Base-by-base conservation (phyloP, 208 protist genomes). In the Acanthamoeba castellanii region DNA sequence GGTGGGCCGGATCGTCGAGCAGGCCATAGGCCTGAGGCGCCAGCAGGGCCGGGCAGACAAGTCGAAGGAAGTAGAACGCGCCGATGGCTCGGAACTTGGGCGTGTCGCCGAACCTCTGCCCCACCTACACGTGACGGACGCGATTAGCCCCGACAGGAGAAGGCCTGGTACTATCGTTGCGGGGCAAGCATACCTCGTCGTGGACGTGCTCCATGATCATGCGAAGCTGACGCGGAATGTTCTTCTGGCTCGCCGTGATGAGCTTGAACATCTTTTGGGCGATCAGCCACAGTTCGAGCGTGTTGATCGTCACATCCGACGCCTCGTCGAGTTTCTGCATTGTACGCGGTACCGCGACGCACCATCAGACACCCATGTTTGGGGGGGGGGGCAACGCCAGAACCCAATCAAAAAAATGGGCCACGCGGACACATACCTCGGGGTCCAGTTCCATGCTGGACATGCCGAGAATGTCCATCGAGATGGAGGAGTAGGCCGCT, bases 191-290 rank as follows among this genome's bases (percentile, higher is more conserved):
- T 27, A 92, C 87, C 64, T 92, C 87, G 1, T 92, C 37, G 37
- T 92, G 32, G 32, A 92, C 37, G 59, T 76, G 87, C 32, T 30
- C 37, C 6, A 92, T 45, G 59, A 92, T 42, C 61, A 55, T 27
- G 6, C 61, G 57, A 8, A 92, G 57, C n/a, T 92, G 37, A 20
- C 42, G 57, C 32, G 87, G 87, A 4, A 92, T 47, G 55, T 32
- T 70, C 32, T 50, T 27, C 34, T 92, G 16, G 64, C 61, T 78
- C 37, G 13, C 42, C 27, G 34, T 76, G 87, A 92, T 92, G 37
- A 52, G 22, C 61, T 78, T 76, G 61, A 92, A 55, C 59, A 92
- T 34, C 61, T 92, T 92, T 32, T 92, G 87, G 1, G 87, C 87
- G 37, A 92, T 50, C 2, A 92, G 64, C 87, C 87, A 92, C 59